phyloP scores from a whole-genome alignment of 495 filamentous ascomycete genomes.

The Aspergillus ostianus region DNA sequence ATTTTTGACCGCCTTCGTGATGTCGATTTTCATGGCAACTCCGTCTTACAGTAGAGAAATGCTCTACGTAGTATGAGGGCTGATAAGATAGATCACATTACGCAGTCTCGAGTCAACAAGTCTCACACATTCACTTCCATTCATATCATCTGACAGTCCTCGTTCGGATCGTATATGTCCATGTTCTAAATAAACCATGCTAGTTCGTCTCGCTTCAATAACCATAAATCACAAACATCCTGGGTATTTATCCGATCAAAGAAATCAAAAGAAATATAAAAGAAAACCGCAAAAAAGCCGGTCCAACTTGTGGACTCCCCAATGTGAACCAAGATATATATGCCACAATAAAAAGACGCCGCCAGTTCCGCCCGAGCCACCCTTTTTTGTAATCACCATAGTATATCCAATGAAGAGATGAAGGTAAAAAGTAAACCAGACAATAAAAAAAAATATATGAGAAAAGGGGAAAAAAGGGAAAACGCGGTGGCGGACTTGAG shows the following conservation, averaged over 20 bases:
- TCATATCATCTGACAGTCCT: slow-evolving; percentile 11
- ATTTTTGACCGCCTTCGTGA: slow-evolving; percentile 28
- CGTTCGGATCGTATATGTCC: slow-evolving; percentile 23
- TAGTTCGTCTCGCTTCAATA: slow-evolving; percentile 29
- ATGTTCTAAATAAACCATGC: slow-evolving; percentile 18
- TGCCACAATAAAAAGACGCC: slow-evolving; percentile 21
- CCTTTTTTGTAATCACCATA: slow-evolving; percentile 12
- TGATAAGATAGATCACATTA: too few species aligned
- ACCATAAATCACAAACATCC: slow-evolving; percentile 31
- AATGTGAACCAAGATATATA: slow-evolving; percentile 1
- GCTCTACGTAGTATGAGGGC: too few species aligned
- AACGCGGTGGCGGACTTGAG: not conserved
- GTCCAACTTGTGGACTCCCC: slow-evolving; percentile 6
- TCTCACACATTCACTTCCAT: too few species aligned
- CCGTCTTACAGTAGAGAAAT: too few species aligned
- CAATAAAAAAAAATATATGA: slow-evolving; percentile 10
- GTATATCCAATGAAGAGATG: slow-evolving; percentile 14
- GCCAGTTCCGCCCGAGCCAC: slow-evolving; percentile 8
- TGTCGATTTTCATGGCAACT: too few species aligned
- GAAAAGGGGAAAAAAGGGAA: slow-evolving; percentile 16
- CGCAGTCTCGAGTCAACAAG: too few species aligned
- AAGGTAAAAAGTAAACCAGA: slow-evolving; percentile 16
- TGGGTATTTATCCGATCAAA: slow-evolving; percentile 32
- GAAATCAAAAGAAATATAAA: slow-evolving; percentile 11
- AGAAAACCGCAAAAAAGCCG: slow-evolving; percentile 3